These are phyloP conservation scores for Furcasterigmium furcatum DNA, from an alignment of 2,329 filamentous ascomycete genomes.

Conservation along the genomic window DNA sequence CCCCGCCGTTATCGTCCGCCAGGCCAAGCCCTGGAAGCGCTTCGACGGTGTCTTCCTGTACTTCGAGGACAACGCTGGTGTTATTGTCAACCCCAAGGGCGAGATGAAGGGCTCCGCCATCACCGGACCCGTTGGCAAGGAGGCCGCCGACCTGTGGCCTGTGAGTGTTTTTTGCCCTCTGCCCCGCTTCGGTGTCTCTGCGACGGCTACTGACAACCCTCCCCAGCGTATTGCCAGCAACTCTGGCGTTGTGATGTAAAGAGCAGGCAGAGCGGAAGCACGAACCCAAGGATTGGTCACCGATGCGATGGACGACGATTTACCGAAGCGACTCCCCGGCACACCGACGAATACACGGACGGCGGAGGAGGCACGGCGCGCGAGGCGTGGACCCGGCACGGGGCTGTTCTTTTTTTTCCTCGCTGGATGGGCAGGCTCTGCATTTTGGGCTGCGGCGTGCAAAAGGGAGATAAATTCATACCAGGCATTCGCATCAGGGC, in stretches of 20 bases:
- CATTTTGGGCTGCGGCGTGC: conserved; percentile 51
- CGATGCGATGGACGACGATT: conserved; percentile 6
- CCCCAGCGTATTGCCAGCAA: conserved; percentile 95
- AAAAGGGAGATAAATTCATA: conserved; percentile 44
- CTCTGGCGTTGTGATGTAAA: conserved; percentile 99
- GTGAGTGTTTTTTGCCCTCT: conserved; percentile 54
- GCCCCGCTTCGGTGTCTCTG: not conserved
- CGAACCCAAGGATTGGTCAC: conserved; percentile 5
- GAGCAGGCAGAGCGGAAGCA: conserved; percentile 9
- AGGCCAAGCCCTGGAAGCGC: conserved; percentile 99
- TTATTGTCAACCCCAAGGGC: conserved; percentile 99
- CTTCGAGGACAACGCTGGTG: conserved; percentile 99
- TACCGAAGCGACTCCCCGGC: conserved; percentile 9
- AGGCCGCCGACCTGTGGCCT: conserved; percentile 99
- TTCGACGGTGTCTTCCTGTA: conserved; percentile 98
- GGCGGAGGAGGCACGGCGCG: conserved; percentile 6
- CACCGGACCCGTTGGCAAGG: conserved; percentile 98
- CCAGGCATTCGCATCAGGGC: conserved; percentile 47
- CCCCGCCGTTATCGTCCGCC: conserved; percentile 97
- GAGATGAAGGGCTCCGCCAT: conserved; percentile 99
- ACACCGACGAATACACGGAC: no score
- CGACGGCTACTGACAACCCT: conserved; percentile 29
- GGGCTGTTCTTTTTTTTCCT: conserved; percentile 20
- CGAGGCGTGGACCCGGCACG: conserved; percentile 12
- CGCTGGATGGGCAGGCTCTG: conserved; percentile 45